These are phyloP conservation scores for Talaromyces funiculosus DNA, from an alignment of 2,329 filamentous ascomycete species.

Conservation along the genomic window DNA sequence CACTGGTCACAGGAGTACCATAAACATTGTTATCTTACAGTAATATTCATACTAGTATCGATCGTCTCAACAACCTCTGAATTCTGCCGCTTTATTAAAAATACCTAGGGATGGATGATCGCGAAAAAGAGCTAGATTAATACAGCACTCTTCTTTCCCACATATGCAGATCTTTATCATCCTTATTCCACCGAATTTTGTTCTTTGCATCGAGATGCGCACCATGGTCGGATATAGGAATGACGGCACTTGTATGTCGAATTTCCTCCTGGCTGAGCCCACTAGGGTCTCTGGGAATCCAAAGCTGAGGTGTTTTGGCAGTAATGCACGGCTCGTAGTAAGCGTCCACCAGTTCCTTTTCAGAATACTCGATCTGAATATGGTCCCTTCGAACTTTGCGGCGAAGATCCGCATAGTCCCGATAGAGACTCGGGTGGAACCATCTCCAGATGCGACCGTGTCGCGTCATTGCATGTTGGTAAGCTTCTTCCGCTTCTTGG, in stretches of 20 bases:
- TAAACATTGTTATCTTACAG: no score
- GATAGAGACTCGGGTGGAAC: slow-evolving; percentile 69
- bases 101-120: neutral
- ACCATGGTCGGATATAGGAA: slow-evolving; percentile 73
- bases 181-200: slow-evolving; percentile 57
- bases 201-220: slow-evolving; percentile 66
- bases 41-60: no score
- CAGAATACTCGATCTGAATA: slow-evolving; percentile 55
- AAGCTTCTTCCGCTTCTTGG: slow-evolving; percentile 21
- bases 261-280: slow-evolving; percentile 73
- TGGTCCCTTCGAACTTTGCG: slow-evolving; percentile 59
- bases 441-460: slow-evolving; percentile 28
- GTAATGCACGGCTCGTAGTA: slow-evolving; percentile 68
- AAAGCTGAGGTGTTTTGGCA: slow-evolving; percentile 60
- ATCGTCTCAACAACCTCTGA: neutral
- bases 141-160: slow-evolving; percentile 51
- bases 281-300: slow-evolving; percentile 72
- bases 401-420: slow-evolving; percentile 67
- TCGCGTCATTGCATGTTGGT: slow-evolving; percentile 19
- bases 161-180: slow-evolving; percentile 52
- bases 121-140: slow-evolving; percentile 19
- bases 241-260: slow-evolving; percentile 62
- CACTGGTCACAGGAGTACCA: no score
- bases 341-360: slow-evolving; percentile 58
- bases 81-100: neutral